These are phyloP conservation scores for Hymenoscyphus occultus DNA, from an alignment of 2,329 filamentous ascomycete genomes.

Conservation along the genomic window DNA sequence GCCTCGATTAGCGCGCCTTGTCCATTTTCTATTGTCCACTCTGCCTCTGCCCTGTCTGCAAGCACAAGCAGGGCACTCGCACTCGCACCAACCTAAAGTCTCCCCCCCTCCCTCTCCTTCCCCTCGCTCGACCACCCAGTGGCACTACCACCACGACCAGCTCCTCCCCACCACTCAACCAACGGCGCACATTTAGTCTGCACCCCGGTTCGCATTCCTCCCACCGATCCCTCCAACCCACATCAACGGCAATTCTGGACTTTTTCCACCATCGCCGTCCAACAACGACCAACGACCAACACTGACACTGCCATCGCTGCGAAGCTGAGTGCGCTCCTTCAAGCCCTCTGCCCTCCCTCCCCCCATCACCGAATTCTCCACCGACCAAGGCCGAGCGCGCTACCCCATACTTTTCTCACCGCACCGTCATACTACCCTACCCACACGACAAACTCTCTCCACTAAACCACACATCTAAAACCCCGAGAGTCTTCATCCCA, in stretches of 20 bases:
- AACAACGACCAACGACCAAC: background rate
- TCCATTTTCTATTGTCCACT: background rate
- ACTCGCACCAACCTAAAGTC: too few relatives aligned
- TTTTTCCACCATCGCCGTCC: background rate
- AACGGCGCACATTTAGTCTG: background rate
- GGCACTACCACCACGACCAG: background rate
- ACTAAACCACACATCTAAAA: conserved; percentile 1
- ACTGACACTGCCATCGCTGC: background rate
- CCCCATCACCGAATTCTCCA: background rate
- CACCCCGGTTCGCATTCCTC: background rate
- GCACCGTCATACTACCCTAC: background rate
- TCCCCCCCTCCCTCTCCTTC: background rate
- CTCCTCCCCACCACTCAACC: background rate
- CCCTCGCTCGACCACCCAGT: background rate
- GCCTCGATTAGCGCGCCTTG: conserved; percentile 2
- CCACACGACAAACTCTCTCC: background rate
- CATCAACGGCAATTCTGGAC: background rate
- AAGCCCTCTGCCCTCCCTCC: background rate
- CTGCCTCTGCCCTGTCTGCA: too few relatives aligned
- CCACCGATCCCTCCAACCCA: background rate
- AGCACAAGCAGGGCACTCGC: too few relatives aligned
- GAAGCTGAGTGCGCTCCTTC: background rate
- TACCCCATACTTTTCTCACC: conserved; percentile 1
- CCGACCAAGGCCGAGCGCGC: conserved; percentile 1
- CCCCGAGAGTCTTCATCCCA: conserved; percentile 5